phyloP scores from a whole-genome alignment of 257 asterid genomes.

The Vinca minor region DNA sequence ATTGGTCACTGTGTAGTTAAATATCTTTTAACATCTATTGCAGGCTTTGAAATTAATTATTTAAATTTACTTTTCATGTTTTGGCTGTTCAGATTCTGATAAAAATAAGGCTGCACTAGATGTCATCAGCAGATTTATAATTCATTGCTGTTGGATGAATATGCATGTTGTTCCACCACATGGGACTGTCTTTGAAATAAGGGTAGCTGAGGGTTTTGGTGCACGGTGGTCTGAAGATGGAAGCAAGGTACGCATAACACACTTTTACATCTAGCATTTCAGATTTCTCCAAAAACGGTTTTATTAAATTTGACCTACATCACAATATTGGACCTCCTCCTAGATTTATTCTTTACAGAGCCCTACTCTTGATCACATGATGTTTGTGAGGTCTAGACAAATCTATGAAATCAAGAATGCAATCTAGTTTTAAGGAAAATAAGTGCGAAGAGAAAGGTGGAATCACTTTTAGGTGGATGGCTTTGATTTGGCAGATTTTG shows the following conservation, averaged over 20 bases:
- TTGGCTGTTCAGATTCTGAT: constrained; percentile 37
- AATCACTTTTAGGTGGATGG: neutral
- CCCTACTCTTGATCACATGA: neutral
- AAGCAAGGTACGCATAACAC: constrained; percentile 38
- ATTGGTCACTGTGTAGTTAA: neutral
- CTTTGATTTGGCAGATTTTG: neutral
- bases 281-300: neutral
- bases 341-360: too few species aligned
- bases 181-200: constrained; percentile 59
- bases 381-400: neutral
- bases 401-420: neutral
- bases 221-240: constrained; percentile 88
- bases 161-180: constrained; percentile 60
- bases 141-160: constrained; percentile 58
- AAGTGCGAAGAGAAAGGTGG: neutral
- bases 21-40: neutral
- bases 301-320: neutral
- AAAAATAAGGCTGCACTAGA: constrained; percentile 51
- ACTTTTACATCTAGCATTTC: neutral
- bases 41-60: neutral
- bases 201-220: constrained; percentile 60
- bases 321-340: neutral
- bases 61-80: neutral
- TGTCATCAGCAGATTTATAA: constrained; percentile 37
- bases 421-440: neutral